Evolutionary conservation across 495 filamentous ascomycete species (phyloP).

Genomic region (Penicillium canariense): DNA sequence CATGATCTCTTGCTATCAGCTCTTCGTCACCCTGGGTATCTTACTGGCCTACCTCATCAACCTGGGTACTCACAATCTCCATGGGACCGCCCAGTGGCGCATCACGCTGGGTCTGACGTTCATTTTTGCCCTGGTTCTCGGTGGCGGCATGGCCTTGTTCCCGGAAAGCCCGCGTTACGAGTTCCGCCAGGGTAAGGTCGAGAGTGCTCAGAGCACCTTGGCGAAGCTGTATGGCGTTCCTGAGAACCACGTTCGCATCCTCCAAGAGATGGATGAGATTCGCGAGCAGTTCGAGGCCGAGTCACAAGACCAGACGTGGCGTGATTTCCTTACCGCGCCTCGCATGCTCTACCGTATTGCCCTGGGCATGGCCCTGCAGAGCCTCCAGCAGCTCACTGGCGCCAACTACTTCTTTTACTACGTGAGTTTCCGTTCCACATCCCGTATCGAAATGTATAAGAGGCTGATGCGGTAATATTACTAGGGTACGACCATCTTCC

Average conservation of each 20-base stretch:
- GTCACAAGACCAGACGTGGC: constrained; percentile 57
- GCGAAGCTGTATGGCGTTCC: constrained; percentile 69
- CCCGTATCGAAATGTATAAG: too few species aligned
- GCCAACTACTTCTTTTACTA: constrained; percentile 82
- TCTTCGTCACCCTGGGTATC: constrained; percentile 86
- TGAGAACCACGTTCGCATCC: constrained; percentile 59
- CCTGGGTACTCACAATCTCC: constrained; percentile 59
- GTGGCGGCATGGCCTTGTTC: constrained; percentile 67
- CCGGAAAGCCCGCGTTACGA: constrained; percentile 70
- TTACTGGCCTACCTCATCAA: constrained; percentile 79
- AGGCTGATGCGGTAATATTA: too few species aligned
- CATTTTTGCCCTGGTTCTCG: constrained; percentile 70
- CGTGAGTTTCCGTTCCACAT: too few species aligned
- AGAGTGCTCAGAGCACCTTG: constrained; percentile 64
- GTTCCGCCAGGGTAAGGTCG: constrained; percentile 61
- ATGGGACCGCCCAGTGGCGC: constrained; percentile 61
- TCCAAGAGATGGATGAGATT: constrained; percentile 65
- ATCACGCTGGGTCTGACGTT: constrained; percentile 78
- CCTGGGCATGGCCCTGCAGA: constrained; percentile 67
- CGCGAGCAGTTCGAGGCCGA: constrained; percentile 58
- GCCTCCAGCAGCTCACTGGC: constrained; percentile 66
- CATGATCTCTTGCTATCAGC: constrained; percentile 72
- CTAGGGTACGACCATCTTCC: constrained; percentile 70
- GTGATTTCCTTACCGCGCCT: constrained; percentile 66
- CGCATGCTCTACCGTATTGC: constrained; percentile 70